phyloP scores from a whole-genome alignment of 202 grass and related monocot genomes.

The Cymbopogon flexuosus region DNA sequence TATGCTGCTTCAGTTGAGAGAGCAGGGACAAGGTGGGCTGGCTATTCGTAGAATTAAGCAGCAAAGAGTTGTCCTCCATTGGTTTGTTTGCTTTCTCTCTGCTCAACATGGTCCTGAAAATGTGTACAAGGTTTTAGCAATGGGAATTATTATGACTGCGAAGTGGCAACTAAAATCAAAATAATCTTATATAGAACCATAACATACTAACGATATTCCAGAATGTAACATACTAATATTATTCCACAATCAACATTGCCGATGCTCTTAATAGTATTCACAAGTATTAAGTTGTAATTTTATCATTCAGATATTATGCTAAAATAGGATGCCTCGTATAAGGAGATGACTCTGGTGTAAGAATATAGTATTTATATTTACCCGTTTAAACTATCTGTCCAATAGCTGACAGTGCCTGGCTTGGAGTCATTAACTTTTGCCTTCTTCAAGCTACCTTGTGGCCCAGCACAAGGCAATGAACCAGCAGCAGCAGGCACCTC shows the following conservation, averaged over 20 bases:
- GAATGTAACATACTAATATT: too few relatives aligned
- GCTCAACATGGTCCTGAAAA: conserved; percentile 49
- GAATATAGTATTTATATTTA: conserved; percentile 9
- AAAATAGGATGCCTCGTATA: not conserved
- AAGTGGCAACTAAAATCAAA: not conserved
- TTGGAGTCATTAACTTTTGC: conserved; percentile 36
- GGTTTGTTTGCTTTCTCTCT: conserved; percentile 48
- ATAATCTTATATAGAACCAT: not conserved
- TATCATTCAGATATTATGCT: not conserved
- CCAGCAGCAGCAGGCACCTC: conserved; percentile 21
- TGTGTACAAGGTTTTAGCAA: not conserved
- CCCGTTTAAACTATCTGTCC: conserved; percentile 46
- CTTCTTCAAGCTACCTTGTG: conserved; percentile 46
- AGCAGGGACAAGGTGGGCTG: conserved; percentile 40
- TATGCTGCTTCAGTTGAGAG: conserved; percentile 46
- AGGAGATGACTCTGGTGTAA: not conserved
- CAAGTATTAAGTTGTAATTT: not conserved
- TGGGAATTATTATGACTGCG: not conserved
- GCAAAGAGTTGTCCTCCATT: conserved; percentile 29
- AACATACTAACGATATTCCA: not conserved
- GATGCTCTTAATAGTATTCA: not conserved
- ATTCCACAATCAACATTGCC: too few relatives aligned
- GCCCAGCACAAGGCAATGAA: not conserved
- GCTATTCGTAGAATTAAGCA: conserved; percentile 30
- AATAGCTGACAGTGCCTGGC: conserved; percentile 33